Conservation (phyloP, 495 filamentous ascomycete genomes). For the Pseudevernia furfuracea region DNA sequence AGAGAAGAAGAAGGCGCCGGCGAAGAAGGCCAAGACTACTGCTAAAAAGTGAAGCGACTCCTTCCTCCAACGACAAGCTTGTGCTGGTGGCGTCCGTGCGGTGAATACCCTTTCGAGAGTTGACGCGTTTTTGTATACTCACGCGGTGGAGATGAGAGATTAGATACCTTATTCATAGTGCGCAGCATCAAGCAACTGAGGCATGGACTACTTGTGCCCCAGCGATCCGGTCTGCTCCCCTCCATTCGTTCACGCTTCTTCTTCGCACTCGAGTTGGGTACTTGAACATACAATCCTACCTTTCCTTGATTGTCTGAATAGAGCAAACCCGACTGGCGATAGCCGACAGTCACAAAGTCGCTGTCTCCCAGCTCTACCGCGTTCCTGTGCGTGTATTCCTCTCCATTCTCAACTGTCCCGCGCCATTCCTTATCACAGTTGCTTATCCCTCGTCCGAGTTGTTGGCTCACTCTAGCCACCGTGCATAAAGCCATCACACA, state of each 20-base stretch:
- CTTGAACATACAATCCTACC: background rate
- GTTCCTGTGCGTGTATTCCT: background rate
- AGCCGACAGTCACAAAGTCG: background rate
- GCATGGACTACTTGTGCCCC: background rate
- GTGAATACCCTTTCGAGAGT: background rate
- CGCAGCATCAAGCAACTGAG: background rate
- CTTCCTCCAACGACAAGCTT: background rate
- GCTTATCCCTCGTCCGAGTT: background rate
- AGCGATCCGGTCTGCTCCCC: background rate
- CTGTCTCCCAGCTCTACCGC: background rate
- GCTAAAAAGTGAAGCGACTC: constrained; percentile 20
- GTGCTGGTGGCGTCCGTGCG: background rate
- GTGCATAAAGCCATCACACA: background rate
- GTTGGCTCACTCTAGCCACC: background rate
- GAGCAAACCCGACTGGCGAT: background rate
- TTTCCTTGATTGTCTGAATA: background rate
- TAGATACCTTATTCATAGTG: background rate
- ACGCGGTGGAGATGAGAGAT: background rate
- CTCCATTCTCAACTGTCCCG: background rate
- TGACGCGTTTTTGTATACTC: constrained; percentile 3
- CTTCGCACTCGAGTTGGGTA: background rate
- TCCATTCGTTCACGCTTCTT: background rate
- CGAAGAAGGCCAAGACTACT: constrained; percentile 40
- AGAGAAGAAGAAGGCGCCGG: constrained; percentile 29
- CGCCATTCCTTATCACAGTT: background rate